Conservation (phyloP, 1,139 yeast species). For the Saccharomyces pastorianus region DNA sequence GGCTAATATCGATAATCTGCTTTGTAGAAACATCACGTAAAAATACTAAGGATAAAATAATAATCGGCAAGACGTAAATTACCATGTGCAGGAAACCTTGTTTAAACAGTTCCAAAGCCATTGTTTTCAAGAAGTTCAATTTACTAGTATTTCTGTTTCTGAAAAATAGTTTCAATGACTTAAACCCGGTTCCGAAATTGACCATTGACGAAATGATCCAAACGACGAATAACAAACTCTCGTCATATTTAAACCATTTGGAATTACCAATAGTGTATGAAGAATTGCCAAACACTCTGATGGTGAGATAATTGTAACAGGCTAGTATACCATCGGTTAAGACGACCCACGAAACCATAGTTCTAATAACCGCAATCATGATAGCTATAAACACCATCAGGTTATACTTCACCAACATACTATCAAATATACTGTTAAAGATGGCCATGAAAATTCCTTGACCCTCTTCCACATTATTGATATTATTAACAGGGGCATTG, state of each 20-base stretch:
- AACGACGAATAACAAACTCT: neutral
- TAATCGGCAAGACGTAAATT: neutral
- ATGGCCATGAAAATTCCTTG: neutral
- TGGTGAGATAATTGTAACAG: neutral
- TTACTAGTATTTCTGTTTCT: neutral
- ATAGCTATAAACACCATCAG: neutral
- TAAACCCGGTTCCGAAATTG: neutral
- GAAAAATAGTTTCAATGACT: neutral
- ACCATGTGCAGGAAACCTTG: neutral
- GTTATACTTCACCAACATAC: neutral
- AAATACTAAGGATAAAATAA: neutral
- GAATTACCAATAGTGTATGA: neutral
- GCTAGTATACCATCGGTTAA: neutral
- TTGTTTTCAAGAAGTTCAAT: neutral
- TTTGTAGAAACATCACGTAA: neutral
- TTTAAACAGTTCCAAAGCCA: neutral
- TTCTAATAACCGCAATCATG: neutral
- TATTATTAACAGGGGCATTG: neutral
- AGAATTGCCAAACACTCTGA: neutral
- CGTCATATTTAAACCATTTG: neutral
- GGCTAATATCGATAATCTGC: neutral
- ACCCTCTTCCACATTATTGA: neutral
- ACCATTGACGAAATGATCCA: neutral
- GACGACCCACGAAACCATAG: neutral
- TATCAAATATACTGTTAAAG: neutral